phyloP scores from a whole-genome alignment of 2,329 filamentous ascomycete species.

The Biscogniauxia marginata region DNA sequence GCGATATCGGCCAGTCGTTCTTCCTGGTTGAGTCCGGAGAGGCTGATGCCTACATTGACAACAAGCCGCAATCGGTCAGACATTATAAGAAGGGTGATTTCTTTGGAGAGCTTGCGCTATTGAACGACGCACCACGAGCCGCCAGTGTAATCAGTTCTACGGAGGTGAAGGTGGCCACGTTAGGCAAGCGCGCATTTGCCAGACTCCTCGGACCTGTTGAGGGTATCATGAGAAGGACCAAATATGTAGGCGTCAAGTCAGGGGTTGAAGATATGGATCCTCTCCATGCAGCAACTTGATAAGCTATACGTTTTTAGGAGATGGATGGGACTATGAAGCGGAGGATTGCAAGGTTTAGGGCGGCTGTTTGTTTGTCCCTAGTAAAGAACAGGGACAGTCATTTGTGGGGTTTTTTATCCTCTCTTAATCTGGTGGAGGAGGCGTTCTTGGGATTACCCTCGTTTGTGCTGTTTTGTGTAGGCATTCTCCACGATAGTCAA shows the following conservation, averaged over 20 bases:
- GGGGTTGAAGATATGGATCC: conserved; percentile 69
- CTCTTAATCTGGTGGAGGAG: conserved; percentile 15
- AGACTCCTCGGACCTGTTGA: conserved; percentile 88
- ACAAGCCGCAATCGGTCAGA: conserved; percentile 67
- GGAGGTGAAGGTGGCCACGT: conserved; percentile 87
- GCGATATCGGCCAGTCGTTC: conserved; percentile 88
- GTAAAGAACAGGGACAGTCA: conserved; percentile 7
- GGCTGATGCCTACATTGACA: conserved; percentile 83
- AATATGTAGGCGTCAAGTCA: conserved; percentile 58
- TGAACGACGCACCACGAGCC: conserved; percentile 91
- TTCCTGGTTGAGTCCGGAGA: conserved; percentile 87
- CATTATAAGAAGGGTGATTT: conserved; percentile 90
- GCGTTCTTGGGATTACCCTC: conserved; percentile 30
- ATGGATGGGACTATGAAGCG: conserved; percentile 10
- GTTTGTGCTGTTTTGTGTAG: conserved; percentile 18
- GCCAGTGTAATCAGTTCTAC: conserved; percentile 82
- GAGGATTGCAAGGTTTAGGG: conserved; percentile 10
- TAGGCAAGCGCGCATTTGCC: conserved; percentile 95
- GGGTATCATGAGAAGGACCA: conserved; percentile 84
- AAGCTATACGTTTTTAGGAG: conserved; percentile 5
- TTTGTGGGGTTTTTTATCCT: background rate
- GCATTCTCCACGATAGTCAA: conserved; percentile 15
- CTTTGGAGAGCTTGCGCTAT: conserved; percentile 90
- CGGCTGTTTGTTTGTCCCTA: conserved; percentile 8
- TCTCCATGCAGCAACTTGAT: conserved; percentile 43